phyloP scores from a whole-genome alignment of 192 early-diverging fungal genomes.

The Coemansia sp. region DNA sequence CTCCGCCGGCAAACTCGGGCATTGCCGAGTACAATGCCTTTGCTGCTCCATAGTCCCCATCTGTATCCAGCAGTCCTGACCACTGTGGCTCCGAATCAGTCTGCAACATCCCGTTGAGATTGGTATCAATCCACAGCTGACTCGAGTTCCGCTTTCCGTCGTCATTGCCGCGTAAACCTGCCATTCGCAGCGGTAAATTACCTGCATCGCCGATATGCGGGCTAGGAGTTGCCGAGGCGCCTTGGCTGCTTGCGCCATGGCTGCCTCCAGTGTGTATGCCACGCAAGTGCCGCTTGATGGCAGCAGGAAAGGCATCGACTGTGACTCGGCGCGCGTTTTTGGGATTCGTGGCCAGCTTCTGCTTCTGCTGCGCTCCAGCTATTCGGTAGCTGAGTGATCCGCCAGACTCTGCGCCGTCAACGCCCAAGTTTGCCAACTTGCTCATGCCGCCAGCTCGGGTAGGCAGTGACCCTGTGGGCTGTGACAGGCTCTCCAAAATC shows the following conservation, averaged over 20 bases:
- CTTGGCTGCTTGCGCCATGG: not conserved
- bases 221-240: constrained; percentile 14
- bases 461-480: constrained; percentile 6
- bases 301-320: constrained; percentile 51
- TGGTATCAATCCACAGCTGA: constrained; percentile 40
- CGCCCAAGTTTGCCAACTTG: not conserved
- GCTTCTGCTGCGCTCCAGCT: not conserved
- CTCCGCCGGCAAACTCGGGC: constrained; percentile 7
- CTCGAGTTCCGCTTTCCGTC: constrained; percentile 7
- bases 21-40: constrained; percentile 16
- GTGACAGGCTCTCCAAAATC: not conserved
- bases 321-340: constrained; percentile 42
- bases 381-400: constrained; percentile 1
- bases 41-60: constrained; percentile 3
- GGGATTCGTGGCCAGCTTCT: constrained; percentile 2
- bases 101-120: constrained; percentile 1
- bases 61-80: constrained; percentile 18
- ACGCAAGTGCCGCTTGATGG: constrained; percentile 43
- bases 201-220: constrained; percentile 16
- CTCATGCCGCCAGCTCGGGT: not conserved
- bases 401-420: not conserved
- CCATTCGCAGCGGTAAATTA: not conserved
- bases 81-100: constrained; percentile 19
- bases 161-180: not conserved
- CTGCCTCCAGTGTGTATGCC: constrained; percentile 9